Evolutionary conservation across 345 rosid species (phyloP).

Genomic region (Orychophragmus violaceus): DNA sequence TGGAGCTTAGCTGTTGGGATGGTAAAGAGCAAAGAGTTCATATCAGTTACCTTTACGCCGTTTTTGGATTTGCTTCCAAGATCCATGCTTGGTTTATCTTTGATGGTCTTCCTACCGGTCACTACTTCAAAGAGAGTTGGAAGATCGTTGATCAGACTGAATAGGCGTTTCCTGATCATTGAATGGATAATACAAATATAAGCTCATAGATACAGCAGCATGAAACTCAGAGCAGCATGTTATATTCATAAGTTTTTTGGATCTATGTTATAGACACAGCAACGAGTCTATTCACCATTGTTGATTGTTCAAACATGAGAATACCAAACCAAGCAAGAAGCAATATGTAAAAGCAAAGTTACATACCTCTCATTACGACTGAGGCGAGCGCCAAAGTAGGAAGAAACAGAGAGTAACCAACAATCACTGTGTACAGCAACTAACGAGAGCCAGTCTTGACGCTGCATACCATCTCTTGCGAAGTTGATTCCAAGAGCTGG

Average conservation of each 20-base stretch:
- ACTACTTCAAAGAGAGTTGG: conserved; percentile 71
- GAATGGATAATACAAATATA: background rate
- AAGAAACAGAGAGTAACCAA: conserved; percentile 75
- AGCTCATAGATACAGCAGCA: background rate
- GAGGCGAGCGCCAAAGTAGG: conserved; percentile 77
- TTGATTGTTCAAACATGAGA: background rate
- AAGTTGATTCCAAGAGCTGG: conserved; percentile 85
- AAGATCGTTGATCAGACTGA: conserved; percentile 64
- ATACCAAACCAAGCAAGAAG: background rate
- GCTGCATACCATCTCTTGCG: conserved; percentile 74
- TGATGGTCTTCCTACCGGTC: conserved; percentile 47
- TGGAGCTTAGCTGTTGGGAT: background rate
- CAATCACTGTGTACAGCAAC: conserved; percentile 84
- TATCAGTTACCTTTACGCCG: conserved; percentile 56
- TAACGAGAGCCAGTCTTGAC: conserved; percentile 76
- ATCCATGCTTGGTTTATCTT: conserved; percentile 54
- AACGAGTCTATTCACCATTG: too few species aligned
- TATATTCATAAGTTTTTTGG: background rate
- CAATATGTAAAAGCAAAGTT: background rate
- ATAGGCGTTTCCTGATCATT: conserved; percentile 56
- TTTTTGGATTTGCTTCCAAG: conserved; percentile 69
- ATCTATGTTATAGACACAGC: too few species aligned
- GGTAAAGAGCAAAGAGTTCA: background rate
- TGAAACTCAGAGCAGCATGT: background rate
- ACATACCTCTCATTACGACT: conserved; percentile 62